A percentile compares a stretch with the other conserved stretches of the same genome.
Evolutionary conservation across 805 yeast species (phyloP).

Genomic region (Ogataea naganishii): DNA sequence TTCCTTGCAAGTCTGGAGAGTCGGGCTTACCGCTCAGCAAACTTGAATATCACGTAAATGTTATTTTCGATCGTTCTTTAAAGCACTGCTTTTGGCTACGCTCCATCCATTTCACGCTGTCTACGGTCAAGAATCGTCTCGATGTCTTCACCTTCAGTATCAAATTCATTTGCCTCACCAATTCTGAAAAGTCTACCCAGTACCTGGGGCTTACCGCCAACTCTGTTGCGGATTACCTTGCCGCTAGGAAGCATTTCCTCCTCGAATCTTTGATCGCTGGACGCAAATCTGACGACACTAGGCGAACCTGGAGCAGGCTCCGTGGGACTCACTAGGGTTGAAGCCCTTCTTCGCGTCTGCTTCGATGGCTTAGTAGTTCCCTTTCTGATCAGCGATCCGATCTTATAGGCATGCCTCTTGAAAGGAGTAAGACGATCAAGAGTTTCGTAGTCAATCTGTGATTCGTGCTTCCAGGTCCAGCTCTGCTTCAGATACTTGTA

Average conservation of each 20-base stretch:
- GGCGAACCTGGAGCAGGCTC: conserved; percentile 46
- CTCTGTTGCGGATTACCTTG: conserved; percentile 37
- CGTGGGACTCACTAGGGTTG: conserved; percentile 33
- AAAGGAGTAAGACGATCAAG: conserved; percentile 11
- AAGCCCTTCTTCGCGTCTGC: conserved; percentile 36
- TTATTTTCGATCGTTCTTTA: conserved; percentile 19
- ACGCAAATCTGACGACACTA: conserved; percentile 21
- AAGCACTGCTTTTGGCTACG: conserved; percentile 2
- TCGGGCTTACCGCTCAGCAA: too few species aligned
- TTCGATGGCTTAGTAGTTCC: conserved; percentile 24
- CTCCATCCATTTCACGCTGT: conserved; percentile 20
- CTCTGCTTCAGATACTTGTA: conserved; percentile 68
- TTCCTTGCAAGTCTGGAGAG: too few species aligned
- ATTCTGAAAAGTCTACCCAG: conserved; percentile 28
- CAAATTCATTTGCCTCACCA: conserved; percentile 20
- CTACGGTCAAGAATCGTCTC: conserved; percentile 32
- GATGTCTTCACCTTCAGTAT: conserved; percentile 47
- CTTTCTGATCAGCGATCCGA: conserved; percentile 23
- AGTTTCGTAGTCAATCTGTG: conserved; percentile 18
- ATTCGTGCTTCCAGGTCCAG: conserved; percentile 52
- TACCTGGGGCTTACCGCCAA: conserved; percentile 18
- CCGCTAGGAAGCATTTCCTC: conserved; percentile 72
- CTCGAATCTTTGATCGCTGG: conserved; percentile 29
- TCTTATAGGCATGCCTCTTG: conserved; percentile 12
- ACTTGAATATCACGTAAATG: conserved; percentile 26